These are phyloP conservation scores for Cercospora zeae-maydis DNA, from an alignment of 2,329 filamentous ascomycete genomes.

Conservation along the genomic window DNA sequence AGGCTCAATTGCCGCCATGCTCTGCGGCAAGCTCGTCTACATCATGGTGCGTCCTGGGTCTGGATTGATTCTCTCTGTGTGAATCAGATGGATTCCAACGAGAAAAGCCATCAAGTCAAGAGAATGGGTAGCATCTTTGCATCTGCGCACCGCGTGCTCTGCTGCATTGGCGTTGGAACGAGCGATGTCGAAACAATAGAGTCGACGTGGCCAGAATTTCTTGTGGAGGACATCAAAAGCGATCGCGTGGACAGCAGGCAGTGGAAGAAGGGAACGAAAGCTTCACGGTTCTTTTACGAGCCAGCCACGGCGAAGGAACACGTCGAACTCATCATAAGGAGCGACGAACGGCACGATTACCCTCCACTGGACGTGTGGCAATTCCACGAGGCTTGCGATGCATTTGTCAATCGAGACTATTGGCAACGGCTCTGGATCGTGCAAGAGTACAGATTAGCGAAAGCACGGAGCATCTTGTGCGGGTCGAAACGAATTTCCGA, in stretches of 20 bases:
- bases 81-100: neutral
- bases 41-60: neutral
- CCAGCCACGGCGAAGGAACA: neutral
- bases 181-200: neutral
- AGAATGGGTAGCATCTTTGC: neutral
- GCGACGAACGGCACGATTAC: neutral
- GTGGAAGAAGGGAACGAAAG: neutral
- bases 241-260: neutral
- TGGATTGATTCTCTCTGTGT: neutral
- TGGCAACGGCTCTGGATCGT: neutral
- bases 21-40: neutral
- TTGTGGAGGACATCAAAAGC: neutral
- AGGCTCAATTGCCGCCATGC: neutral
- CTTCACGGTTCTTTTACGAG: neutral
- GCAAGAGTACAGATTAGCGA: neutral
- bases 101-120: neutral
- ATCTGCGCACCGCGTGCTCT: neutral
- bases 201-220: neutral
- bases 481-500: neutral
- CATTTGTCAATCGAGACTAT: neutral
- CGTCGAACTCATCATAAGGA: neutral
- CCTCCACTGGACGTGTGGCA: neutral
- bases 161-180: neutral
- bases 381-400: neutral
- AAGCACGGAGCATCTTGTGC: neutral